Percentiles rank a stretch among this genome's conserved stretches.
These are phyloP conservation scores for Leccinum fallax DNA, from an alignment of 1,284 basidiomycete genomes.

Conservation along the genomic window DNA sequence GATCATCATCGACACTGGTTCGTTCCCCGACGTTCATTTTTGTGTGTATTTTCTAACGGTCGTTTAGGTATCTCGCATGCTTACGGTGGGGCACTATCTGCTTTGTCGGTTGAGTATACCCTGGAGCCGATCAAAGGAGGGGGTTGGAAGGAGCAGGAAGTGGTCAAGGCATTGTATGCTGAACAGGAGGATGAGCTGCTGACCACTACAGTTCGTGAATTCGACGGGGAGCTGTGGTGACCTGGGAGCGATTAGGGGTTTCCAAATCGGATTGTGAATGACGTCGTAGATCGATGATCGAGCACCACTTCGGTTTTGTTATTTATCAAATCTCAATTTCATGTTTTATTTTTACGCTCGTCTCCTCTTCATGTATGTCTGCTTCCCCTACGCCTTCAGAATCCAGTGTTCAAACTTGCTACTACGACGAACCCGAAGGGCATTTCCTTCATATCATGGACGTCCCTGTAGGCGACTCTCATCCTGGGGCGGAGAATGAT, in stretches of 20 bases:
- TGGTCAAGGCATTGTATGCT: slow-evolving; percentile 76
- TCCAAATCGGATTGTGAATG: slow-evolving; percentile 11
- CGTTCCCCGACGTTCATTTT: background rate
- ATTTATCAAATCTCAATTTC: slow-evolving; percentile 21
- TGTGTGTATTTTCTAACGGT: background rate
- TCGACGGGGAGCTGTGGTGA: slow-evolving; percentile 27
- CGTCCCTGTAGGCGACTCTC: background rate
- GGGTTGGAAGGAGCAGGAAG: slow-evolving; percentile 75
- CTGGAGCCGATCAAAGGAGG: slow-evolving; percentile 53
- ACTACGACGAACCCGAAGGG: slow-evolving; percentile 35
- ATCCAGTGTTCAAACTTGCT: slow-evolving; percentile 18
- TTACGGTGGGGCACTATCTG: slow-evolving; percentile 89
- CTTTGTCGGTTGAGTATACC: slow-evolving; percentile 82
- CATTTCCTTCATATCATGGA: slow-evolving; percentile 3
- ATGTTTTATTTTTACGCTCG: slow-evolving; percentile 3
- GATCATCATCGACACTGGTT: slow-evolving; percentile 88
- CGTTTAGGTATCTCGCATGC: slow-evolving; percentile 83
- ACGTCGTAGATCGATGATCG: slow-evolving; percentile 21
- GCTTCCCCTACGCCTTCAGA: slow-evolving; percentile 14
- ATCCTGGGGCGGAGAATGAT: slow-evolving; percentile 2
- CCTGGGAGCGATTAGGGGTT: slow-evolving; percentile 14
- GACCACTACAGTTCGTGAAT: slow-evolving; percentile 27
- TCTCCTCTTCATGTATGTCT: slow-evolving; percentile 20
- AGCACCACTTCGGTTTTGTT: slow-evolving; percentile 13
- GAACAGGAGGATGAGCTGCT: slow-evolving; percentile 55